These are phyloP conservation scores for Salvia splendens DNA, from an alignment of 257 asterid species.

Conservation along the genomic window DNA sequence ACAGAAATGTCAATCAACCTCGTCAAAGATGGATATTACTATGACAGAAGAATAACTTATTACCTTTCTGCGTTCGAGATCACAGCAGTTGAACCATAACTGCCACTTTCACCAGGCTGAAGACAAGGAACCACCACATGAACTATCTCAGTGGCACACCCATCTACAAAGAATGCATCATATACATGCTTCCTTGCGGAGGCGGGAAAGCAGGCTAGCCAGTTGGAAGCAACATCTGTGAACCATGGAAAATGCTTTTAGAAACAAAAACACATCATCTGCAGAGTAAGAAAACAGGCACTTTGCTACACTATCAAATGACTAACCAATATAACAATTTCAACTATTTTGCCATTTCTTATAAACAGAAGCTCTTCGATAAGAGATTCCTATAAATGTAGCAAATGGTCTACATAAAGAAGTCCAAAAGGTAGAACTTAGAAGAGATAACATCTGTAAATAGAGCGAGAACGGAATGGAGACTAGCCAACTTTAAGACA, in stretches of 20 bases:
- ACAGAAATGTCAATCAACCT: conserved; percentile 7
- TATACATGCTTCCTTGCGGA: conserved; percentile 72
- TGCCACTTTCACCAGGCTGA: conserved; percentile 47
- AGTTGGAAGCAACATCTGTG: conserved; percentile 76
- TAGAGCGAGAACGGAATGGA: conserved; percentile 13
- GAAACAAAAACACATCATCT: conserved; percentile 17
- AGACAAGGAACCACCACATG: conserved; percentile 78
- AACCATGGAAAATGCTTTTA: conserved; percentile 30
- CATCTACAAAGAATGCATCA: conserved; percentile 76
- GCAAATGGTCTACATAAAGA: neutral
- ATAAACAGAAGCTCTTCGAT: neutral
- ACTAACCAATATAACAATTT: conserved; percentile 24
- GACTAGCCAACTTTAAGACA: conserved; percentile 12
- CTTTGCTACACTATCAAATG: conserved; percentile 16
- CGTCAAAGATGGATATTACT: conserved; percentile 2
- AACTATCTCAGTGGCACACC: conserved; percentile 61
- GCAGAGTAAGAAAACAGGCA: neutral
- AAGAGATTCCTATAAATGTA: conserved; percentile 24
- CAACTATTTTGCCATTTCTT: conserved; percentile 11
- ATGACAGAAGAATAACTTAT: conserved; percentile 11
- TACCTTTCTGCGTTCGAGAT: conserved; percentile 85
- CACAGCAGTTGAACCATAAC: conserved; percentile 50
- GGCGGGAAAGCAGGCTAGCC: conserved; percentile 89
- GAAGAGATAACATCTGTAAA: neutral
- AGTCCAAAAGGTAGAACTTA: conserved; percentile 3